These are phyloP conservation scores for Nevesoporus exiguus DNA, from an alignment of 768 basidiomycete genomes.

Conservation along the genomic window DNA sequence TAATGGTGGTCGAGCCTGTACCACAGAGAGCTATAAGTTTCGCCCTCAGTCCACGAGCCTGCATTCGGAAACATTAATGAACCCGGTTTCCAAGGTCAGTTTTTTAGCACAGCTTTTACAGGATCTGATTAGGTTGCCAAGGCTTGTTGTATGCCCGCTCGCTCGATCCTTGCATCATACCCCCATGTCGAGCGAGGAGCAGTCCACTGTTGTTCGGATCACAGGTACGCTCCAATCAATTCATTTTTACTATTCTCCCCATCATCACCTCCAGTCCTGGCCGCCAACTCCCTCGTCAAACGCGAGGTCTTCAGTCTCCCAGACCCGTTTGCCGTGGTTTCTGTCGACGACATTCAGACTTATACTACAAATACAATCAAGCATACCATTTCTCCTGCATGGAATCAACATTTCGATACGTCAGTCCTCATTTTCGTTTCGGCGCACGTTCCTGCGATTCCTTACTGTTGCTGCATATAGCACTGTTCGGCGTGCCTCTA, in stretches of 20 bases:
- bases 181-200: conserved; percentile 21
- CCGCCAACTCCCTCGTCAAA: conserved; percentile 90
- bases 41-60: too few relatives aligned
- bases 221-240: conserved; percentile 15
- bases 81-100: too few relatives aligned
- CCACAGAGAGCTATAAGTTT: too few relatives aligned
- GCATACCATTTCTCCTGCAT: conserved; percentile 86
- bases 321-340: conserved; percentile 97
- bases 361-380: conserved; percentile 96
- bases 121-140: too few relatives aligned
- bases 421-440: conserved; percentile 40
- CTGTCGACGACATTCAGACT: conserved; percentile 96
- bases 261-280: conserved; percentile 66
- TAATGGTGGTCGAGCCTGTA: not conserved
- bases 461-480: too few relatives aligned
- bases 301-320: conserved; percentile 95
- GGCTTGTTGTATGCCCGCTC: too few relatives aligned
- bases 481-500: conserved; percentile 95
- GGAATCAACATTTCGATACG: conserved; percentile 99
- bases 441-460: too few relatives aligned
- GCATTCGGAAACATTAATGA: too few relatives aligned
- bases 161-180: too few relatives aligned
- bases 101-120: too few relatives aligned
- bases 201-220: conserved; percentile 22
- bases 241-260: not conserved